Evolutionary conservation across 257 asterid species (phyloP).

Genomic region (Thymus mandschuricus): DNA sequence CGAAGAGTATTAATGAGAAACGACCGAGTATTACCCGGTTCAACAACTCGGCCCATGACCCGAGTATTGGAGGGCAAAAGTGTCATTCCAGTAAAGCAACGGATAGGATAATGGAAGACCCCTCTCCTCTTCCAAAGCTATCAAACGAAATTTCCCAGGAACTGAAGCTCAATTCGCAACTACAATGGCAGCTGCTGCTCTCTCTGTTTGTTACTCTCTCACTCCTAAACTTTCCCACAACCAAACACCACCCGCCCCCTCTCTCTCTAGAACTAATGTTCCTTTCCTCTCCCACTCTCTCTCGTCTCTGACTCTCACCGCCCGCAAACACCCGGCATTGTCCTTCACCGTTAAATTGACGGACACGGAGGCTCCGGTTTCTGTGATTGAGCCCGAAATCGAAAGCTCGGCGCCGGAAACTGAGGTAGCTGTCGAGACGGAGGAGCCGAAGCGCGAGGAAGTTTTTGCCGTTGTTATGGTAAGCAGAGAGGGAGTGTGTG

Average conservation of each 20-base stretch:
- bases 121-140: constrained; percentile 23
- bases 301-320: constrained; percentile 54
- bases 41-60: not conserved
- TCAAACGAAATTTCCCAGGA: not conserved
- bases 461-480: constrained; percentile 93
- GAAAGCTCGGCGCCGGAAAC: constrained; percentile 32
- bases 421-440: constrained; percentile 41
- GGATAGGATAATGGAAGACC: constrained; percentile 51
- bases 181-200: constrained; percentile 62
- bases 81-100: constrained; percentile 15
- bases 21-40: too few relatives aligned
- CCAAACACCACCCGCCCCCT: constrained; percentile 32
- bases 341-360: constrained; percentile 54
- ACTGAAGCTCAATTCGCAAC: constrained; percentile 13
- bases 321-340: constrained; percentile 43
- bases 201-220: constrained; percentile 63
- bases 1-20: too few relatives aligned
- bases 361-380: constrained; percentile 42
- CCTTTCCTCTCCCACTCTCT: constrained; percentile 51
- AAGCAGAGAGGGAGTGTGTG: constrained; percentile 23
- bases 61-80: constrained; percentile 29
- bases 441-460: constrained; percentile 72
- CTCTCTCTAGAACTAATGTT: constrained; percentile 38
- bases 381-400: constrained; percentile 45
- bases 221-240: constrained; percentile 41